These are phyloP conservation scores for Teratosphaeria zuluensis DNA, from an alignment of 2,329 filamentous ascomycete genomes.

Conservation along the genomic window DNA sequence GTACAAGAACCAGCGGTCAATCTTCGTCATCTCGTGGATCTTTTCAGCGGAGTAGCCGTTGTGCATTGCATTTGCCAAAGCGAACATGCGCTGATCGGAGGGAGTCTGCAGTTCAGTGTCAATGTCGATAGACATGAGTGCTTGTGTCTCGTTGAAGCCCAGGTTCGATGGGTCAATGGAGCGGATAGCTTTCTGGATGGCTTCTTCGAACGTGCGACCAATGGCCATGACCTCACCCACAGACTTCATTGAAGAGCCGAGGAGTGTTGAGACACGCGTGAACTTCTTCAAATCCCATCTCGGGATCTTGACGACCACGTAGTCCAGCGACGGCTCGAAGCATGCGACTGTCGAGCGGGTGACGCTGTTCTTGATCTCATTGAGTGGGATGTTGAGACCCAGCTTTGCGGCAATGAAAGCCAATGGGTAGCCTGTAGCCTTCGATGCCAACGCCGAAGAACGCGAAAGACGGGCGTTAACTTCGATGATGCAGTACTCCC, in stretches of 20 bases:
- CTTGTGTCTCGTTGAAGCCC: conserved; percentile 81
- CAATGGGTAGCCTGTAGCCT: conserved; percentile 91
- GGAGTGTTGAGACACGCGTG: conserved; percentile 85
- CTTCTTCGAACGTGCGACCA: conserved; percentile 91
- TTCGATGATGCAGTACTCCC: conserved; percentile 98
- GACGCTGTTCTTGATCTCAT: conserved; percentile 92
- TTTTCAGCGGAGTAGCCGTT: conserved; percentile 88
- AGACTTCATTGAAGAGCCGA: conserved; percentile 99
- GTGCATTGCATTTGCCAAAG: conserved; percentile 96
- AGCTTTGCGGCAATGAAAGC: conserved; percentile 97
- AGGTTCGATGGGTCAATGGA: conserved; percentile 92
- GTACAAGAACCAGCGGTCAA: conserved; percentile 96
- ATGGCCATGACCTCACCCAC: conserved; percentile 99
- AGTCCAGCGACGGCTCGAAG: conserved; percentile 97
- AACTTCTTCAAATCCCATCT: conserved; percentile 99
- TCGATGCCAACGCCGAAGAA: conserved; percentile 90
- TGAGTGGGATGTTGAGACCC: conserved; percentile 85
- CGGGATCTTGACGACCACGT: conserved; percentile 97
- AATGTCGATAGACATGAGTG: conserved; percentile 92
- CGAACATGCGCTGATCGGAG: conserved; percentile 93
- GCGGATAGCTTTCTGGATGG: conserved; percentile 95
- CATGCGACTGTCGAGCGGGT: conserved; percentile 94
- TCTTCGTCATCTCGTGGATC: conserved; percentile 97
- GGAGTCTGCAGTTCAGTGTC: conserved; percentile 94
- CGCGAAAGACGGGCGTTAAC: conserved; percentile 94